These are phyloP conservation scores for Escovopsis weberi DNA, from an alignment of 2,329 filamentous ascomycete species.

Conservation along the genomic window DNA sequence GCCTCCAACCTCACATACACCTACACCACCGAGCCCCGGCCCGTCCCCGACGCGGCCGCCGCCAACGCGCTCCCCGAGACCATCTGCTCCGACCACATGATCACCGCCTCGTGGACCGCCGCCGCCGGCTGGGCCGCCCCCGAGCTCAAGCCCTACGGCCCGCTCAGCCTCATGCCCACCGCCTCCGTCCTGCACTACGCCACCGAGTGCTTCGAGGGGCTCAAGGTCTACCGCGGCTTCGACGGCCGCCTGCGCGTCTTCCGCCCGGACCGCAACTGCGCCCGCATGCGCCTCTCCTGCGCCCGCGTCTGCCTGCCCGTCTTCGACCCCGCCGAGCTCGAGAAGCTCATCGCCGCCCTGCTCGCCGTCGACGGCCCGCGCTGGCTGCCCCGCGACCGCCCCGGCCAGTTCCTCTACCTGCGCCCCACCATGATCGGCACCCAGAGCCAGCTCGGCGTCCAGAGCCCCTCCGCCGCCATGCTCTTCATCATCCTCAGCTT, in stretches of 20 bases:
- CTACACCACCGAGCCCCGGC: conserved; percentile 33
- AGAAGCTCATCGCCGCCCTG: conserved; percentile 59
- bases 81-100: conserved; percentile 77
- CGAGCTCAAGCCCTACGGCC: conserved; percentile 61
- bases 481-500: conserved; percentile 66
- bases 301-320: conserved; percentile 58
- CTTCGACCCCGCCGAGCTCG: conserved; percentile 56
- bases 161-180: conserved; percentile 64
- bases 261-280: conserved; percentile 59
- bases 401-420: conserved; percentile 66
- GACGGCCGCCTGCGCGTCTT: conserved; percentile 65
- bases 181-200: conserved; percentile 77
- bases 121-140: conserved; percentile 58
- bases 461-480: conserved; percentile 66
- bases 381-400: conserved; percentile 59
- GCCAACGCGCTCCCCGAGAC: conserved; percentile 35
- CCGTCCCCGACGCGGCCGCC: conserved; percentile 35
- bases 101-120: conserved; percentile 54
- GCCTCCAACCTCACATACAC: conserved; percentile 46
- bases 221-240: conserved; percentile 66
- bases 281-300: conserved; percentile 46
- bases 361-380: conserved; percentile 58
- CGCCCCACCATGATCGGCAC: conserved; percentile 80
- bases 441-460: conserved; percentile 65
- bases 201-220: conserved; percentile 79